Evolutionary conservation across 345 rosid species (phyloP).

Genomic region (Trapa incisa): DNA sequence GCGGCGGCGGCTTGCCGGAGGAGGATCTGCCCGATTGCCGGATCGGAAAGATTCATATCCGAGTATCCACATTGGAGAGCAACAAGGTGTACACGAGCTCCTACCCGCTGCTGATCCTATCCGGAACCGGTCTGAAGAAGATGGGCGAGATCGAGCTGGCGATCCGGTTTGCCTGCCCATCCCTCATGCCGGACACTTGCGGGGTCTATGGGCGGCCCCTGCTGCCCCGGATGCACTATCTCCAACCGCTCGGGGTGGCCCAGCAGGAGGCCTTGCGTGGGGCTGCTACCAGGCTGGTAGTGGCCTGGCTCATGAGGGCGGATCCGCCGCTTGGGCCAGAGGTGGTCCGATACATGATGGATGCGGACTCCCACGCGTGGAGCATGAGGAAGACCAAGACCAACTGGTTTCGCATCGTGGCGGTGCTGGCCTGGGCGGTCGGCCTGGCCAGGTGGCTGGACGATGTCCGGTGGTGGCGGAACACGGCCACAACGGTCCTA

Average conservation of each 20-base stretch:
- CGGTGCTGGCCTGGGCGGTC: conserved; percentile 82
- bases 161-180: conserved; percentile 75
- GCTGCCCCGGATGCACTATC: conserved; percentile 85
- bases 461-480: conserved; percentile 70
- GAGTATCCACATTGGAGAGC: conserved; percentile 80
- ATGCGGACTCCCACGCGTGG: conserved; percentile 91
- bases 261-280: conserved; percentile 92
- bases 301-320: conserved; percentile 64
- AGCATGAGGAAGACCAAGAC: conserved; percentile 98
- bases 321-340: conserved; percentile 84
- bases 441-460: conserved; percentile 93
- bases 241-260: conserved; percentile 85
- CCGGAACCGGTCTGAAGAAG: conserved; percentile 62
- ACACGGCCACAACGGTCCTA: conserved; percentile 65
- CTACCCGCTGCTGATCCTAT: conserved; percentile 60
- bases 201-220: conserved; percentile 70
- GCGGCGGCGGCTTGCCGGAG: conserved; percentile 37
- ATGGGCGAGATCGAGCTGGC: conserved; percentile 97
- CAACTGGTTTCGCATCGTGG: conserved; percentile 88
- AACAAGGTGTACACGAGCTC: conserved; percentile 82
- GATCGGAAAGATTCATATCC: conserved; percentile 74
- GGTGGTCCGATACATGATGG: conserved; percentile 86
- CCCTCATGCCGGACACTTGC: conserved; percentile 65
- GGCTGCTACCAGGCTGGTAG: conserved; percentile 82
- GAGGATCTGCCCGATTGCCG: conserved; percentile 40